Percentiles rank a stretch among this genome's conserved stretches.
These are phyloP conservation scores for Articulospora tetracladia DNA, from an alignment of 495 filamentous ascomycete genomes.

Conservation along the genomic window DNA sequence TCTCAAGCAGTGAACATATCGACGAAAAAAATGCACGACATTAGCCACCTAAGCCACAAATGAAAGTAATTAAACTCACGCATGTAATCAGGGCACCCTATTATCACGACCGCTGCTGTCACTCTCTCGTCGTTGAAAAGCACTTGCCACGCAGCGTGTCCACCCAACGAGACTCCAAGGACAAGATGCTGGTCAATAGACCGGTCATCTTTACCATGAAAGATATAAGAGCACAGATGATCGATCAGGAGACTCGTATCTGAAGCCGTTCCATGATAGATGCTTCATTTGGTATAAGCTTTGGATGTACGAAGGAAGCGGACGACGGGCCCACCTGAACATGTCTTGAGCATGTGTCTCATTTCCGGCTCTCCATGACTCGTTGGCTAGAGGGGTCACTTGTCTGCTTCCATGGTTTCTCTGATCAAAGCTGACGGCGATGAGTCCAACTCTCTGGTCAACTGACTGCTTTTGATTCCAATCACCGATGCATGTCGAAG, in stretches of 20 bases:
- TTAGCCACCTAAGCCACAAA: too few species aligned
- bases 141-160: constrained; percentile 82
- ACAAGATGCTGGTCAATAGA: constrained; percentile 67
- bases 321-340: constrained; percentile 53
- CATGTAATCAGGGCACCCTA: constrained; percentile 87
- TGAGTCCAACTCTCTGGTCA: constrained; percentile 45
- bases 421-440: constrained; percentile 83
- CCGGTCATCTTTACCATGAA: constrained; percentile 44
- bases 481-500: constrained; percentile 47
- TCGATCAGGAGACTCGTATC: constrained; percentile 72
- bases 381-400: constrained; percentile 56
- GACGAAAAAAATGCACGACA: too few species aligned
- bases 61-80: constrained; percentile 41
- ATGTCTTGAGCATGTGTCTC: constrained; percentile 82
- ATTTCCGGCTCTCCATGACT: constrained; percentile 78
- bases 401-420: constrained; percentile 81
- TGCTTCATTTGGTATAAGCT: constrained; percentile 21
- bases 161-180: constrained; percentile 81
- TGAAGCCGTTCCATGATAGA: constrained; percentile 59
- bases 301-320: background rate
- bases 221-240: constrained; percentile 71
- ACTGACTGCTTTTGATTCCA: constrained; percentile 47
- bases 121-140: constrained; percentile 76
- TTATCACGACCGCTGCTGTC: constrained; percentile 68
- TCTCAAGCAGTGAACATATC: background rate